These are phyloP conservation scores for Ganoderma multipileum DNA, from an alignment of 1,284 basidiomycete species.

Conservation along the genomic window DNA sequence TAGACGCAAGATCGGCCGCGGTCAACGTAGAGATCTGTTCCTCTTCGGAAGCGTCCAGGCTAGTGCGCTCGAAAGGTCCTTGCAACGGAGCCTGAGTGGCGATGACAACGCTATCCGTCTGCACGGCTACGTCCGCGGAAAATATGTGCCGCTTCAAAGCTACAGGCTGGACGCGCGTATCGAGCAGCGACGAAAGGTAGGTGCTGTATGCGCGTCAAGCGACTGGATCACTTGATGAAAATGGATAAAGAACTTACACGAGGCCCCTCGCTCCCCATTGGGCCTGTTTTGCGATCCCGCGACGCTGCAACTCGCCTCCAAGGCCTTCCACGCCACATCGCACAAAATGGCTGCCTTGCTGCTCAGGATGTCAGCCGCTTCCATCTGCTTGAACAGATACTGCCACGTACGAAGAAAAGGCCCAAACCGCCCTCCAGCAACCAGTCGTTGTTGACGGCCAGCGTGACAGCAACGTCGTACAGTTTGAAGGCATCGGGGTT, in stretches of 20 bases:
- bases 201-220: conserved; percentile 44
- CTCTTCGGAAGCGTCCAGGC: conserved; percentile 51
- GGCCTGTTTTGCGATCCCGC: conserved; percentile 66
- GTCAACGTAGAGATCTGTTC: conserved; percentile 56
- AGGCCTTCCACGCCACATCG: conserved; percentile 69
- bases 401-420: conserved; percentile 58
- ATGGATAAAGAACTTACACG: conserved; percentile 52
- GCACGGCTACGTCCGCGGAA: conserved; percentile 64
- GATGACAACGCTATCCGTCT: conserved; percentile 60
- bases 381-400: background rate
- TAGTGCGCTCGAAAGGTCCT: conserved; percentile 43
- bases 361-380: conserved; percentile 15
- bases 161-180: conserved; percentile 48
- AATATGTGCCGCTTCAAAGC: conserved; percentile 62
- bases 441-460: conserved; percentile 72
- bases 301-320: conserved; percentile 67
- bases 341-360: conserved; percentile 79
- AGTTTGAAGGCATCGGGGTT: conserved; percentile 64
- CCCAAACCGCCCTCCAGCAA: conserved; percentile 74
- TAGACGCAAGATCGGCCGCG: conserved; percentile 65
- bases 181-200: conserved; percentile 54
- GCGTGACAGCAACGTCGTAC: conserved; percentile 73
- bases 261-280: conserved; percentile 78
- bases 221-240: background rate
- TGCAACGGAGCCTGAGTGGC: conserved; percentile 41